Conservation (phyloP, 2,329 filamentous ascomycete species). For the Aureobasidium subglaciale region DNA sequence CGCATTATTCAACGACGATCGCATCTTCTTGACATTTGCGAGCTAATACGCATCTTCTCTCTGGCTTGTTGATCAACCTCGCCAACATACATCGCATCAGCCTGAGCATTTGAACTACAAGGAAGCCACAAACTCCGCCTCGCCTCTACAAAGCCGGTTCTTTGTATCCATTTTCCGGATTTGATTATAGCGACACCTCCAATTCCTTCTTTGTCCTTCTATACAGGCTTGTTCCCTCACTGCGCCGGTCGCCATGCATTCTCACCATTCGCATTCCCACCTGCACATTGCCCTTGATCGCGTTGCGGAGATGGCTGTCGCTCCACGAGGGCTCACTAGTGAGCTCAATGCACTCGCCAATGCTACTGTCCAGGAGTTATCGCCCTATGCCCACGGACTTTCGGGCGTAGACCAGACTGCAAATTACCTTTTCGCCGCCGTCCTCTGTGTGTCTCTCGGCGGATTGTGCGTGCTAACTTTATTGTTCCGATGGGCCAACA, state of each 20-base stretch:
- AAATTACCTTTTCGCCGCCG: slow-evolving; percentile 42
- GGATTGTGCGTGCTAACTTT: slow-evolving; percentile 32
- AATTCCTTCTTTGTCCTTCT: slow-evolving; percentile 10
- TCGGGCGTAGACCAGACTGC: slow-evolving; percentile 40
- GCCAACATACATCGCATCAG: background rate
- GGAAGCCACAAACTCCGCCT: slow-evolving; percentile 4
- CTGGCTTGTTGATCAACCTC: background rate
- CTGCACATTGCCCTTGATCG: slow-evolving; percentile 11
- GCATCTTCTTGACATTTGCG: slow-evolving; percentile 12
- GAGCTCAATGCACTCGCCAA: slow-evolving; percentile 17
- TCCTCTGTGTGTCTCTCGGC: slow-evolving; percentile 33
- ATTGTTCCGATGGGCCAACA: slow-evolving; percentile 34
- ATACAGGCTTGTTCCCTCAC: slow-evolving; percentile 1
- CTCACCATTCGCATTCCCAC: slow-evolving; percentile 17
- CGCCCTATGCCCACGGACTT: slow-evolving; percentile 37
- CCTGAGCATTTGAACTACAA: background rate
- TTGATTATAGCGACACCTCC: slow-evolving; percentile 11
- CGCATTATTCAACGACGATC: background rate
- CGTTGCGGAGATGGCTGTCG: slow-evolving; percentile 9
- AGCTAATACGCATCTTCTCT: background rate
- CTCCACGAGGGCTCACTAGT: slow-evolving; percentile 8
- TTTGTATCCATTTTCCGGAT: slow-evolving; percentile 17
- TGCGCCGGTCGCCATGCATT: slow-evolving; percentile 19
- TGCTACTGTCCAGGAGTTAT: slow-evolving; percentile 12
- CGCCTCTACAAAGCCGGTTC: slow-evolving; percentile 14